Percentiles rank a stretch among this genome's conserved stretches.
These are phyloP conservation scores for Pistacia atlantica DNA, from an alignment of 345 rosid species.

Conservation along the genomic window DNA sequence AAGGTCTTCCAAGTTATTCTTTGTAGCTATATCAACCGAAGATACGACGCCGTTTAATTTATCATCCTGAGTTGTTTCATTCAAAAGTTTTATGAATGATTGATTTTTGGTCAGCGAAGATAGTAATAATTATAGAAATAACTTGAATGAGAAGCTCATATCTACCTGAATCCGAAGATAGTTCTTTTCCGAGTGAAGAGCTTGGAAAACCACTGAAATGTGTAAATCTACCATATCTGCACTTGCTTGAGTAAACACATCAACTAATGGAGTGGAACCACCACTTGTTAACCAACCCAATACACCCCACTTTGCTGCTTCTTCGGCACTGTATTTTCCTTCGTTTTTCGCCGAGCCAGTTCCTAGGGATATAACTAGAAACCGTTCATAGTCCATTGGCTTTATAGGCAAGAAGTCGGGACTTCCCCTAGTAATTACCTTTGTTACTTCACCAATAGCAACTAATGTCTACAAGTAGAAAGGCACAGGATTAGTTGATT, in stretches of 20 bases:
- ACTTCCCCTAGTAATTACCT: conserved; percentile 31
- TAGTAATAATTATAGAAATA: background rate
- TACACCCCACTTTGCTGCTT: conserved; percentile 51
- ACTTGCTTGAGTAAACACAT: conserved; percentile 48
- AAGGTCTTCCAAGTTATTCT: conserved; percentile 57
- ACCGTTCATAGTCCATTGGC: conserved; percentile 38
- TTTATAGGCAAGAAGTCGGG: conserved; percentile 30
- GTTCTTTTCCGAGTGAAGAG: conserved; percentile 36
- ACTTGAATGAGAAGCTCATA: background rate
- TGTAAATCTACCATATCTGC: conserved; percentile 57
- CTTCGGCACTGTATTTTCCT: conserved; percentile 32
- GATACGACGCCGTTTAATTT: conserved; percentile 52
- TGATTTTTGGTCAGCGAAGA: background rate
- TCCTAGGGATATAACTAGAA: conserved; percentile 47
- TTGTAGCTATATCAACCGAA: conserved; percentile 63
- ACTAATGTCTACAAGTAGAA: conserved; percentile 42
- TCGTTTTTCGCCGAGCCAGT: conserved; percentile 36
- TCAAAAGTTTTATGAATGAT: background rate
- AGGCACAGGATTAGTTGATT: background rate
- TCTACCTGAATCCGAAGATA: conserved; percentile 55
- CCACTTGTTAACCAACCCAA: conserved; percentile 41
- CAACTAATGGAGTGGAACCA: conserved; percentile 40
- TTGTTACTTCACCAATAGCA: conserved; percentile 58
- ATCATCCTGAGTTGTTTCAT: conserved; percentile 49
- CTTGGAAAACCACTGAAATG: conserved; percentile 38